phyloP scores from a whole-genome alignment of 2,329 filamentous ascomycete species.

The Chaetomiaceae sp. region DNA sequence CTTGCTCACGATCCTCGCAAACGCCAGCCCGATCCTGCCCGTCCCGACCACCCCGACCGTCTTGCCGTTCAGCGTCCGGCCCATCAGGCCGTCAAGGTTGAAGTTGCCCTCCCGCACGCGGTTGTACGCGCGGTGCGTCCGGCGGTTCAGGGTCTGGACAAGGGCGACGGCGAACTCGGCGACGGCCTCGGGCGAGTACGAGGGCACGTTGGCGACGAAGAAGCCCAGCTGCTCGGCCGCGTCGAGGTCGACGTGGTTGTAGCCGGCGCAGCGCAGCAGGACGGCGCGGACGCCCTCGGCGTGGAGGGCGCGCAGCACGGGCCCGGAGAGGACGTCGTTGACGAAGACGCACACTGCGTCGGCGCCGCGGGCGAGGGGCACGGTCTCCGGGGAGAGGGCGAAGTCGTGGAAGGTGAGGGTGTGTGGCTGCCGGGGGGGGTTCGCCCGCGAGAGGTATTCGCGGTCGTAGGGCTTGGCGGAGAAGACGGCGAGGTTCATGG shows the following conservation, averaged over 20 bases:
- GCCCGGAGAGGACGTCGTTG: conserved; percentile 54
- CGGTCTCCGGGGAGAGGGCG: conserved; percentile 52
- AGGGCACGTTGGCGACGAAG: conserved; percentile 62
- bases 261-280: conserved; percentile 63
- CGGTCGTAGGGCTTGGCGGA: conserved; percentile 62
- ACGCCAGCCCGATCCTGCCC: conserved; percentile 60
- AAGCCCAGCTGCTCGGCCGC: conserved; percentile 52
- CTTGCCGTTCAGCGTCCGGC: conserved; percentile 57
- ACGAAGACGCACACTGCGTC: conserved; percentile 64
- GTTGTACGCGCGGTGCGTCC: conserved; percentile 64
- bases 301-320: conserved; percentile 49
- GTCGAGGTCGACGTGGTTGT: conserved; percentile 61
- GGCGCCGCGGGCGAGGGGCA: conserved; percentile 47
- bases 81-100: conserved; percentile 59
- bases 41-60: conserved; percentile 64
- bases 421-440: conserved; percentile 35
- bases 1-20: conserved; percentile 53
- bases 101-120: conserved; percentile 67
- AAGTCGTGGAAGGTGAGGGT: conserved; percentile 57
- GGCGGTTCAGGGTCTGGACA: conserved; percentile 62
- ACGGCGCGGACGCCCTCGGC: conserved; percentile 51
- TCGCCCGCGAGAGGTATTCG: conserved; percentile 46
- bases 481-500: conserved; percentile 60
- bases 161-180: conserved; percentile 66
- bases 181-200: conserved; percentile 65